phyloP scores from a whole-genome alignment of 768 basidiomycete species.

The Tricholoma flavovirens region DNA sequence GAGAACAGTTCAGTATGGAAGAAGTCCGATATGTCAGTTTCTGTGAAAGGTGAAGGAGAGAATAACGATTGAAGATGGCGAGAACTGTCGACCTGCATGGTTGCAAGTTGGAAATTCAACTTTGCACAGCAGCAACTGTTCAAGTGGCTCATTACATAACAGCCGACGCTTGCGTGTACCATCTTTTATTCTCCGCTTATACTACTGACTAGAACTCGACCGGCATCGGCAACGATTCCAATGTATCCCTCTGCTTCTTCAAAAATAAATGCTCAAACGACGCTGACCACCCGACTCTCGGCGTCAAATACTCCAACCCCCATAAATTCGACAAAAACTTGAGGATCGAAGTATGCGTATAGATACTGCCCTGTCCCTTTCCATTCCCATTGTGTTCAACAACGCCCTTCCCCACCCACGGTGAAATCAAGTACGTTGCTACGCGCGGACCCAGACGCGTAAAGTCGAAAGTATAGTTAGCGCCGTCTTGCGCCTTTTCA shows the following conservation, averaged over 20 bases:
- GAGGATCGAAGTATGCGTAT: background rate
- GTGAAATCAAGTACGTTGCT: background rate
- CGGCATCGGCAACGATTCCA: background rate
- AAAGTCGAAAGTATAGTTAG: background rate
- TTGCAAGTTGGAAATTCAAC: background rate
- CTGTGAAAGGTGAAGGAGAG: slow-evolving; percentile 19
- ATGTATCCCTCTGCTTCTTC: background rate
- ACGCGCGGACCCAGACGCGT: background rate
- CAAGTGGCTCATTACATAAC: too few relatives aligned
- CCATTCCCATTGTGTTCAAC: background rate
- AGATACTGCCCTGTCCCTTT: background rate
- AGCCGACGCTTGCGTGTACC: background rate
- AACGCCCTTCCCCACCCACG: background rate
- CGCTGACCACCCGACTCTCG: background rate
- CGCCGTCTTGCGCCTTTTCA: background rate
- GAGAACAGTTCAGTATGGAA: slow-evolving; percentile 60
- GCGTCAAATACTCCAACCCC: background rate
- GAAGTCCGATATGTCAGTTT: slow-evolving; percentile 40
- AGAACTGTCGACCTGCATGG: slow-evolving; percentile 41
- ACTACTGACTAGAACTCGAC: background rate
- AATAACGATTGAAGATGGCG: slow-evolving; percentile 20
- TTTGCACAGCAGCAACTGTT: too few relatives aligned
- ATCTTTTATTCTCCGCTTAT: too few relatives aligned
- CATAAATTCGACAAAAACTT: background rate
- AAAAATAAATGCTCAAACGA: background rate